phyloP scores from a whole-genome alignment of 2,329 filamentous ascomycete genomes.

The Aspergillus fijiensis region DNA sequence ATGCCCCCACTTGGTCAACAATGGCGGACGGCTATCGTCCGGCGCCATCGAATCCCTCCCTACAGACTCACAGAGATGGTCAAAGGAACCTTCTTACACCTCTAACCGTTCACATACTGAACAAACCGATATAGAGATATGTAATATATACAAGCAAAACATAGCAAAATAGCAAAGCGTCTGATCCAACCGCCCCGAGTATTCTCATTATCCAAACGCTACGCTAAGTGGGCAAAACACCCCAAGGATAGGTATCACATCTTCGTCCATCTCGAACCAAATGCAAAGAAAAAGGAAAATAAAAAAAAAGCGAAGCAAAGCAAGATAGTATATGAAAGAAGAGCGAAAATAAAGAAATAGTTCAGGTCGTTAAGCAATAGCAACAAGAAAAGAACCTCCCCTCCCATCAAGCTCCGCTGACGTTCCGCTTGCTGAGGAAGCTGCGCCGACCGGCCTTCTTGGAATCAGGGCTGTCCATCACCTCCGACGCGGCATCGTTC shows the following conservation, averaged over 20 bases:
- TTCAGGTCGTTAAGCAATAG: conserved; percentile 5
- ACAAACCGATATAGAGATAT: too few species aligned
- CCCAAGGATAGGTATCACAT: conserved; percentile 5
- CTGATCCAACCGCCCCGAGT: neutral
- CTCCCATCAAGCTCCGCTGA: conserved; percentile 29
- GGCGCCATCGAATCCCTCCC: neutral
- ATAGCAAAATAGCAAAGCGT: neutral
- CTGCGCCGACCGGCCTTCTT: conserved; percentile 45
- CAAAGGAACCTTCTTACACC: neutral
- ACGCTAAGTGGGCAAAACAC: conserved; percentile 5
- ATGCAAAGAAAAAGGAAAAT: neutral
- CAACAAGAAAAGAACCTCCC: neutral
- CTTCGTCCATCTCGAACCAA: neutral
- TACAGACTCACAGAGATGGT: too few species aligned
- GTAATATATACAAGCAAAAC: neutral
- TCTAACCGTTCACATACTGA: neutral
- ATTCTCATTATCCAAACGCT: conserved; percentile 6
- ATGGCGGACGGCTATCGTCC: neutral
- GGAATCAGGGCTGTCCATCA: conserved; percentile 42
- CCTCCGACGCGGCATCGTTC: conserved; percentile 27
- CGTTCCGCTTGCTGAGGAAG: conserved; percentile 48
- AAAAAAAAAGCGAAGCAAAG: neutral
- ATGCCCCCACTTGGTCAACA: neutral
- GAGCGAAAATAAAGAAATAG: conserved; percentile 5
- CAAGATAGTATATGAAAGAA: conserved; percentile 1